Percentiles rank a stretch among this genome's conserved stretches.
phyloP scores from a whole-genome alignment of 768 basidiomycete species.

The Tricholoma terreum region DNA sequence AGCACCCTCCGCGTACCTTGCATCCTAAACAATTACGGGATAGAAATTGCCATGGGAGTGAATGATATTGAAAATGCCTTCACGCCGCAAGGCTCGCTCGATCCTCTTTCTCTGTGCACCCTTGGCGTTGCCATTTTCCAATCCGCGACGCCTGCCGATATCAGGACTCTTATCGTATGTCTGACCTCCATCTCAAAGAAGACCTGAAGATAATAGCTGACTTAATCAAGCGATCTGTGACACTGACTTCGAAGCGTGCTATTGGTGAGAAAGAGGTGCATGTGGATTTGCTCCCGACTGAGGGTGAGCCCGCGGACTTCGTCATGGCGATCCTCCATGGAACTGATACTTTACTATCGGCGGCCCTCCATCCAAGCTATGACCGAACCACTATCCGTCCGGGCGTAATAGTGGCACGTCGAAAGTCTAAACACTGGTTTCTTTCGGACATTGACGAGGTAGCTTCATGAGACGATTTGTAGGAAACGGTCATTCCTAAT shows the following conservation, averaged over 20 bases:
- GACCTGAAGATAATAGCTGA: slow-evolving; percentile 2
- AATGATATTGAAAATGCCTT: slow-evolving; percentile 69
- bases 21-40: slow-evolving; percentile 40
- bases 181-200: background rate
- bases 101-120: slow-evolving; percentile 55
- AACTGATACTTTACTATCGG: slow-evolving; percentile 39
- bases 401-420: slow-evolving; percentile 43
- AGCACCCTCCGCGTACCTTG: slow-evolving; percentile 53
- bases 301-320: slow-evolving; percentile 52
- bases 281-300: slow-evolving; percentile 30
- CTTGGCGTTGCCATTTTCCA: slow-evolving; percentile 60
- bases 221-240: slow-evolving; percentile 44
- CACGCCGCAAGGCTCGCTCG: slow-evolving; percentile 63
- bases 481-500: too few relatives aligned
- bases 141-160: slow-evolving; percentile 45
- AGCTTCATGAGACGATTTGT: background rate
- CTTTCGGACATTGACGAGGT: background rate
- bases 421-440: slow-evolving; percentile 35
- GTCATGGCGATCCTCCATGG: slow-evolving; percentile 56
- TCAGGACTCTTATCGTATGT: slow-evolving; percentile 45
- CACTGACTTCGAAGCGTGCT: slow-evolving; percentile 49
- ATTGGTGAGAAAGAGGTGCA: slow-evolving; percentile 42
- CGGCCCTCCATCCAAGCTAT: slow-evolving; percentile 46
- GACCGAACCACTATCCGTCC: slow-evolving; percentile 50
- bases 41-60: slow-evolving; percentile 54